Base-by-base conservation (phyloP, 805 yeast genomes). In the Kodamaea kakaduensis region DNA sequence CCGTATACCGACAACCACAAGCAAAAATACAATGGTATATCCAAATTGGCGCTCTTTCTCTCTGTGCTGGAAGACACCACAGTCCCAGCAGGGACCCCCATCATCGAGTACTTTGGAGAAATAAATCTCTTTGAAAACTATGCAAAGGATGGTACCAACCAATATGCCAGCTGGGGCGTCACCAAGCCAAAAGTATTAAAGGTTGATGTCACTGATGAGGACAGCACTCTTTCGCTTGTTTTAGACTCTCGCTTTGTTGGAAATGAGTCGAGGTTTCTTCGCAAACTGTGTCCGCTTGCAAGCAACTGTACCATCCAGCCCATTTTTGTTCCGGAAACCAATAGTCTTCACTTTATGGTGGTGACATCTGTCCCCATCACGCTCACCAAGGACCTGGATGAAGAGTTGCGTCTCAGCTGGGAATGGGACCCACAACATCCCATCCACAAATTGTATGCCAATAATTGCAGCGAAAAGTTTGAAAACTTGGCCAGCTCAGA, bases 371-470 rank as follows among this genome's bases (percentile, higher is more conserved):
- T 65, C 31, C 74, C 75, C 2, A 73, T 89, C 17, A 64, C 27
- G 9, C 43, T 67, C 16, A 47, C 47, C 22, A 36, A 51, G 2
- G 54, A 48, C 2, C 9, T 67, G 34, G 87, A 78, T n/a, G 75
- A 78, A 25, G 97, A 89, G 51, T 58, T 90, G 14, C 72, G 89
- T 0, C 57, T 87, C 7, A 75, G 79, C 2, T 90, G 97, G 97
- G 85, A 81, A 41, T 90, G 96, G 95, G 95, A 88, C 51, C 52
- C 59, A 3, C 44, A 63, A 12, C 96, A 88, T 53, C 95, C 97
- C 2, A 83, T 87, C 24, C 61, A 65, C 35, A 69, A 70, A 44
- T 59, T 83, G 36, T 64, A 73, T 17, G 56, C 62, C 17, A 39
- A 42, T 14, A 46, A 40, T 15, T 48, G 47, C 25, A 30, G 31